Conservation (phyloP, 352 stramenopile species). For the Pythium periplocum region DNA sequence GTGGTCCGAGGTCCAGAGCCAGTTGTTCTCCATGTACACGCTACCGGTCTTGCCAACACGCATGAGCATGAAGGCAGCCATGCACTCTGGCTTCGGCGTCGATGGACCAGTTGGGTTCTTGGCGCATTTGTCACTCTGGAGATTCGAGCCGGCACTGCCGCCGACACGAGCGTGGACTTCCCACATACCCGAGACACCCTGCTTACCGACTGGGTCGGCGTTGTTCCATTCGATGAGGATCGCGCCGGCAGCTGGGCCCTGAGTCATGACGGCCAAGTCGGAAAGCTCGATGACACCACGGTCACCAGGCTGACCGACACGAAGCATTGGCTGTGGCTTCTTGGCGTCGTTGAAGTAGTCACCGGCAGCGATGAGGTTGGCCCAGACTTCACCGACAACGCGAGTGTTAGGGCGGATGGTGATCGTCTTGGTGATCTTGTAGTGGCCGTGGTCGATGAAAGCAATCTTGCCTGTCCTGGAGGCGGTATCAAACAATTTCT, state of each 20-base stretch:
- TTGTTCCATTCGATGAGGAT: constrained; percentile 1
- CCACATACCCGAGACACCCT: background rate
- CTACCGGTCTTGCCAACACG: background rate
- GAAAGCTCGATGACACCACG: background rate
- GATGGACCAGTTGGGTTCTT: background rate
- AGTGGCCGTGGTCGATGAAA: background rate
- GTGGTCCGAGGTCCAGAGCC: background rate
- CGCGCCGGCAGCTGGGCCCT: background rate
- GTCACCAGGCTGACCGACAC: background rate
- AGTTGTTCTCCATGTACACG: constrained; percentile 1
- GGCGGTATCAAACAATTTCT: background rate
- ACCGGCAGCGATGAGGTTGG: background rate
- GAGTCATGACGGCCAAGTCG: background rate
- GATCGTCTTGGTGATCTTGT: background rate
- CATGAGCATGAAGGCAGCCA: background rate
- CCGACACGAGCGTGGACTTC: background rate
- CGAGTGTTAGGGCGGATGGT: background rate
- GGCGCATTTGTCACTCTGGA: background rate
- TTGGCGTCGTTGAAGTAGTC: background rate
- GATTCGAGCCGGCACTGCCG: background rate
- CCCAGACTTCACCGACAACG: background rate
- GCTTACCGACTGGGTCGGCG: background rate
- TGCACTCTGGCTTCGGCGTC: background rate
- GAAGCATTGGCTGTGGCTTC: background rate
- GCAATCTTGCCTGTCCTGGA: background rate